Conservation (phyloP, 1,284 basidiomycete species). For the Mycena sp. region DNA sequence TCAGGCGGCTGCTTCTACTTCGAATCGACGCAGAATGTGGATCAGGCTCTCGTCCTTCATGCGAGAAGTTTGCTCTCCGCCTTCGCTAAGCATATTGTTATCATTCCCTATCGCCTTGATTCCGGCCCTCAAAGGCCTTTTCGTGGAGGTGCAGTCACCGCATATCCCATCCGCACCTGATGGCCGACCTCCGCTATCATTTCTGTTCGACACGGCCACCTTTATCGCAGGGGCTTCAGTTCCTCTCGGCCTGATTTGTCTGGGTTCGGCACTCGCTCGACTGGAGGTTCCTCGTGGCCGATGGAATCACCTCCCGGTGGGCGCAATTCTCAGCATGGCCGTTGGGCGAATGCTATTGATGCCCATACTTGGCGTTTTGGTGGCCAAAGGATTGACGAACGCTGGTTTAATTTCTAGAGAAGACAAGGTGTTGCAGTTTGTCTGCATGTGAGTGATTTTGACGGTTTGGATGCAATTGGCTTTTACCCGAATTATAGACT, state of each 20-base stretch:
- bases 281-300: slow-evolving; percentile 59
- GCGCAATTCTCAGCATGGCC: slow-evolving; percentile 72
- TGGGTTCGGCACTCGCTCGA: slow-evolving; percentile 81
- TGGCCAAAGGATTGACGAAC: slow-evolving; percentile 63
- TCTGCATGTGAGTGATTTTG: slow-evolving; percentile 66
- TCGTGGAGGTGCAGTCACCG: slow-evolving; percentile 57
- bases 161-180: slow-evolving; percentile 76
- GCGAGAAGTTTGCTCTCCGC: slow-evolving; percentile 59
- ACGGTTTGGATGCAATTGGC: not conserved
- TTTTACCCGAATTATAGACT: slow-evolving; percentile 53
- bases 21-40: not conserved
- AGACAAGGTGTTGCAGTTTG: slow-evolving; percentile 74
- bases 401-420: slow-evolving; percentile 61
- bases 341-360: slow-evolving; percentile 73
- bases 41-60: slow-evolving; percentile 44
- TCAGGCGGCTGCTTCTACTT: not conserved
- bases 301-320: slow-evolving; percentile 69
- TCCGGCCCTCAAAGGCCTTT: slow-evolving; percentile 77
- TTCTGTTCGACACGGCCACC: slow-evolving; percentile 69
- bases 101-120: slow-evolving; percentile 76
- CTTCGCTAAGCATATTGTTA: slow-evolving; percentile 71
- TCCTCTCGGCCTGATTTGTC: slow-evolving; percentile 76
- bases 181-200: slow-evolving; percentile 78
- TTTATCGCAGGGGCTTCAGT: slow-evolving; percentile 82
- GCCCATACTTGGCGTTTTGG: slow-evolving; percentile 76